Conservation (phyloP, 148 eudicot genomes). For the Agrostemma githago region DNA sequence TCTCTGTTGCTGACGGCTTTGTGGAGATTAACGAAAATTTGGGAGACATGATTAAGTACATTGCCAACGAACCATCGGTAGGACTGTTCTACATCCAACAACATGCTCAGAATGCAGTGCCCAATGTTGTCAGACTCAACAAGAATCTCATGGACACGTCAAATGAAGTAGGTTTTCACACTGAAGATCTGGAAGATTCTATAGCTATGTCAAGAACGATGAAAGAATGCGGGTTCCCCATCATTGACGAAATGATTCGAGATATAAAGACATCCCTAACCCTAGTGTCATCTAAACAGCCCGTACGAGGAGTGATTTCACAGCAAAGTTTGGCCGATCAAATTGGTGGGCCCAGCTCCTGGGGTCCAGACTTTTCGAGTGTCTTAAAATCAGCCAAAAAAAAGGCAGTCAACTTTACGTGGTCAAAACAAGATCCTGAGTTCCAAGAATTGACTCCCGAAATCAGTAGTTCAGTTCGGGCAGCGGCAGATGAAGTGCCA, state of each 20-base stretch:
- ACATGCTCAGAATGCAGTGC: constrained; percentile 75
- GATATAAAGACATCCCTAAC: constrained; percentile 59
- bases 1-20: constrained; percentile 85
- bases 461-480: not conserved
- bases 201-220: constrained; percentile 60
- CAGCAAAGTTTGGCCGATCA: constrained; percentile 37
- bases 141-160: constrained; percentile 49
- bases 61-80: constrained; percentile 93
- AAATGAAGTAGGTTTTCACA: constrained; percentile 52
- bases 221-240: constrained; percentile 73
- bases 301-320: constrained; percentile 48
- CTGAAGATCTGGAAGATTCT: constrained; percentile 87
- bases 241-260: constrained; percentile 70
- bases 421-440: constrained; percentile 43
- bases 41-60: constrained; percentile 77
- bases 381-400: constrained; percentile 62
- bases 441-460: not conserved
- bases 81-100: constrained; percentile 90
- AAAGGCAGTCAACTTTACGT: constrained; percentile 45
- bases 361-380: constrained; percentile 56
- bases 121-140: constrained; percentile 63
- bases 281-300: constrained; percentile 53
- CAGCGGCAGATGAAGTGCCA: constrained; percentile 36
- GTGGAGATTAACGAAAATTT: constrained; percentile 63
- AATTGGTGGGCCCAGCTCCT: constrained; percentile 43